phyloP scores from a whole-genome alignment of 1,284 basidiomycete species.

The Trametes hirsuta region DNA sequence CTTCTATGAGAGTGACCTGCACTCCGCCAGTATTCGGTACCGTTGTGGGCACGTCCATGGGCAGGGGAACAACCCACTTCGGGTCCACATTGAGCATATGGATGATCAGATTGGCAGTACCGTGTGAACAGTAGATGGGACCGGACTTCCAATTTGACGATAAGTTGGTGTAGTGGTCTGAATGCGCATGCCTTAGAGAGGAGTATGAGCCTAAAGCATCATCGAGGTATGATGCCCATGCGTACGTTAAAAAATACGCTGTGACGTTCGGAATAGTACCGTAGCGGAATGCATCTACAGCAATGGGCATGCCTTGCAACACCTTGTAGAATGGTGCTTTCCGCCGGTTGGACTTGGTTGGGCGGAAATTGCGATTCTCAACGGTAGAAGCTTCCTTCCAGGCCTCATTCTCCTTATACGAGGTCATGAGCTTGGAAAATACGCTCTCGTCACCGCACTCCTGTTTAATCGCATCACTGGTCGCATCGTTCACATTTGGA shows the following conservation, averaged over 20 bases:
- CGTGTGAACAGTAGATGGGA: constrained; percentile 93
- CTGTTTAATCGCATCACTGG: constrained; percentile 1
- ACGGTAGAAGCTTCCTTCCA: constrained; percentile 79
- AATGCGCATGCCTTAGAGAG: constrained; percentile 81
- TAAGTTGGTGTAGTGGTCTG: constrained; percentile 92
- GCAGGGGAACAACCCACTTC: constrained; percentile 86
- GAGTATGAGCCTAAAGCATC: not conserved
- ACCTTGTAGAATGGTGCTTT: constrained; percentile 95
- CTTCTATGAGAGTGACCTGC: constrained; percentile 91
- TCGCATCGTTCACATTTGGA: not conserved
- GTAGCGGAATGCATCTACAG: constrained; percentile 95
- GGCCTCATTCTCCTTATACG: constrained; percentile 75
- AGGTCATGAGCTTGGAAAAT: constrained; percentile 85
- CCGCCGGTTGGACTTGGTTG: constrained; percentile 56
- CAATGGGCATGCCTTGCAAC: constrained; percentile 96
- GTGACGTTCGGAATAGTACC: constrained; percentile 87
- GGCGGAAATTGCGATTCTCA: constrained; percentile 52
- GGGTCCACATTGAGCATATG: constrained; percentile 88
- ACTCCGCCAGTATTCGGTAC: constrained; percentile 89
- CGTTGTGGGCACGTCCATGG: constrained; percentile 74
- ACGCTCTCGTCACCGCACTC: constrained; percentile 39
- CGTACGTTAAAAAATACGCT: constrained; percentile 88
- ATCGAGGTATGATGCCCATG: constrained; percentile 8
- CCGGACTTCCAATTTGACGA: constrained; percentile 88
- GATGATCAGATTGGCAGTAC: constrained; percentile 88